Conservation (phyloP, 1,284 basidiomycete species). For the Pseudozyma pruni region DNA sequence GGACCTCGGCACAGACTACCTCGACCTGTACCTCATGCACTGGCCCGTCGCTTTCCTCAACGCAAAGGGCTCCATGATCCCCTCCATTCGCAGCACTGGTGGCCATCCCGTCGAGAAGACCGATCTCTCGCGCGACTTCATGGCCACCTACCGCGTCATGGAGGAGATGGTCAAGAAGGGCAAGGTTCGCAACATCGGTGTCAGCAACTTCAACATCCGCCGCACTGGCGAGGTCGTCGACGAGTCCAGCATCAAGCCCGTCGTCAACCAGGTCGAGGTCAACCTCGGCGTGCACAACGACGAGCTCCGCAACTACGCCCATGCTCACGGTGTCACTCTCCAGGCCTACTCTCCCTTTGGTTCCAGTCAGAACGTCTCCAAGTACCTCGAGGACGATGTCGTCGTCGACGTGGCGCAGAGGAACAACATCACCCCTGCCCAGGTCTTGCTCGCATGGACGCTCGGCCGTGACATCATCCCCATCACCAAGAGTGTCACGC, state of each 20-base stretch:
- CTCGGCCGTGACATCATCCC: slow-evolving; percentile 57
- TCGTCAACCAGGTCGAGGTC: slow-evolving; percentile 64
- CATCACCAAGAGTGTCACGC: slow-evolving; percentile 51
- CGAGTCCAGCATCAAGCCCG: slow-evolving; percentile 49
- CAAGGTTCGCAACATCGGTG: slow-evolving; percentile 72
- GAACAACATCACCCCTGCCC: slow-evolving; percentile 59
- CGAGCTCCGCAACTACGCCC: slow-evolving; percentile 78
- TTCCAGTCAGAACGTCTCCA: slow-evolving; percentile 47
- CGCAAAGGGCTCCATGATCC: slow-evolving; percentile 51
- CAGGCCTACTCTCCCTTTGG: slow-evolving; percentile 63
- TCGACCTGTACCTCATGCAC: slow-evolving; percentile 86
- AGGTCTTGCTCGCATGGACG: slow-evolving; percentile 58
- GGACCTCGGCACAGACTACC: slow-evolving; percentile 78
- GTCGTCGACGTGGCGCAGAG: slow-evolving; percentile 55
- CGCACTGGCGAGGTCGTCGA: slow-evolving; percentile 49
- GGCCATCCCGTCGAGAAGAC: slow-evolving; percentile 77
- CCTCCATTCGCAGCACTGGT: slow-evolving; percentile 50
- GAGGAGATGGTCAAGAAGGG: slow-evolving; percentile 65
- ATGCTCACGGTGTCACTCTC: slow-evolving; percentile 56
- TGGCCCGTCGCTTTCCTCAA: slow-evolving; percentile 70
- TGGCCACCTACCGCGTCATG: slow-evolving; percentile 59
- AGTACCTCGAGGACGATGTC: slow-evolving; percentile 52
- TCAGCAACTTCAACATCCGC: slow-evolving; percentile 69
- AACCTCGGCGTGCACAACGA: slow-evolving; percentile 74
- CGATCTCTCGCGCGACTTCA: slow-evolving; percentile 67